Percentiles rank a stretch among this genome's conserved stretches.
phyloP scores from a whole-genome alignment of 139 green algal species.

The Haematococcus sp. region DNA sequence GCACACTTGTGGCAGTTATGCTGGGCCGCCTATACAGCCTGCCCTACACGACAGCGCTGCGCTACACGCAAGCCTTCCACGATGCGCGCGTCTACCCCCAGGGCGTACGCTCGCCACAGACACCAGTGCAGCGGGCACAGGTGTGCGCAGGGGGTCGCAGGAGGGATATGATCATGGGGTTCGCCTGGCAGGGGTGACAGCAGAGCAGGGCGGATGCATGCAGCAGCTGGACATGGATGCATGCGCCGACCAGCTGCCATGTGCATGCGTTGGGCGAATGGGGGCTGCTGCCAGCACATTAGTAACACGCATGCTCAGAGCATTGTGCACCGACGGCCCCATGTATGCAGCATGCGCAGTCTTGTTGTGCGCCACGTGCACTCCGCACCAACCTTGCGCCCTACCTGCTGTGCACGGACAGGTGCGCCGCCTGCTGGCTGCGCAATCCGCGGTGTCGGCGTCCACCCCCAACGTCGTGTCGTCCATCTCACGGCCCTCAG shows the following conservation, averaged over 20 bases:
- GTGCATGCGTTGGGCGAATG: too few relatives aligned
- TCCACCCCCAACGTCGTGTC: not conserved
- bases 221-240: too few relatives aligned
- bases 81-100: conserved; percentile 73
- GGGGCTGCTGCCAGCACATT: too few relatives aligned
- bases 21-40: conserved; percentile 71
- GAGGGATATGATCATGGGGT: too few relatives aligned
- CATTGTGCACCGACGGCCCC: too few relatives aligned
- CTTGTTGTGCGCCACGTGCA: too few relatives aligned
- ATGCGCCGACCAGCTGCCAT: too few relatives aligned
- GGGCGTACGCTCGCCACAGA: conserved; percentile 73
- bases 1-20: conserved; percentile 68
- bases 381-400: too few relatives aligned
- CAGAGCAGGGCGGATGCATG: not conserved
- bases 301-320: too few relatives aligned
- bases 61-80: conserved; percentile 76
- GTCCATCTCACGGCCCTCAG: not conserved
- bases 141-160: conserved; percentile 22
- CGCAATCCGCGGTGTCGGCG: conserved; percentile 17
- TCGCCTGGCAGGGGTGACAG: not conserved
- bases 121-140: conserved; percentile 68
- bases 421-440: conserved; percentile 29
- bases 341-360: too few relatives aligned
- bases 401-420: too few relatives aligned
- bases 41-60: conserved; percentile 57